Evolutionary conservation across 2,329 filamentous ascomycete species (phyloP).

Genomic region (Fusarium sp.): DNA sequence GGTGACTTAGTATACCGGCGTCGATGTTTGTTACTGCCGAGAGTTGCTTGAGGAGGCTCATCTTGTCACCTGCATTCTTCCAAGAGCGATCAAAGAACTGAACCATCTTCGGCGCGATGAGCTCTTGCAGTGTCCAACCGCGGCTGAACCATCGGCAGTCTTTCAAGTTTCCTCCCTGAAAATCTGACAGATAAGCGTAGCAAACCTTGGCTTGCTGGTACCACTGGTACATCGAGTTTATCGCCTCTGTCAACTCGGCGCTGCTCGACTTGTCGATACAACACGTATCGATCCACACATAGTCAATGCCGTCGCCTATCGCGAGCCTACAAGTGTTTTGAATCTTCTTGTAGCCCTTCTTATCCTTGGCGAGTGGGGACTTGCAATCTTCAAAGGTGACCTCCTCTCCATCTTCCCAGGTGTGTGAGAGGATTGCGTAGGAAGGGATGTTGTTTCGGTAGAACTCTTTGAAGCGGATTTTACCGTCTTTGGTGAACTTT

Average conservation of each 20-base stretch:
- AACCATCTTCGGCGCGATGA: neutral
- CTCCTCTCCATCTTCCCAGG: constrained; percentile 7
- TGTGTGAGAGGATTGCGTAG: constrained; percentile 14
- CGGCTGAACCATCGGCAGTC: neutral
- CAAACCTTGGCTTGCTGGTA: constrained; percentile 1
- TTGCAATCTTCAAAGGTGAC: neutral
- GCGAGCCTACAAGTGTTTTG: neutral
- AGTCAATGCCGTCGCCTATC: neutral
- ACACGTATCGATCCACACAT: constrained; percentile 15
- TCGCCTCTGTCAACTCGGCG: constrained; percentile 11
- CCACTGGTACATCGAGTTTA: constrained; percentile 18
- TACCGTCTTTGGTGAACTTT: neutral
- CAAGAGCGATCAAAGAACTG: neutral
- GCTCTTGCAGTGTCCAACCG: neutral
- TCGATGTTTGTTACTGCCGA: neutral
- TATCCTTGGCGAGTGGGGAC: neutral
- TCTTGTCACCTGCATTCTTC: neutral
- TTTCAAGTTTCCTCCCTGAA: neutral
- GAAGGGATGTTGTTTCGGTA: neutral
- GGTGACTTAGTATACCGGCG: neutral
- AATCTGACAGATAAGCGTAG: constrained; percentile 3
- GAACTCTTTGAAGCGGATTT: neutral
- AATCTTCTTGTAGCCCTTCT: constrained; percentile 4
- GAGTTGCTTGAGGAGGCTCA: neutral
- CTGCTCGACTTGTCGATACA: constrained; percentile 22